Conservation (phyloP, 495 filamentous ascomycete genomes). For the Hamigera avellanea region DNA sequence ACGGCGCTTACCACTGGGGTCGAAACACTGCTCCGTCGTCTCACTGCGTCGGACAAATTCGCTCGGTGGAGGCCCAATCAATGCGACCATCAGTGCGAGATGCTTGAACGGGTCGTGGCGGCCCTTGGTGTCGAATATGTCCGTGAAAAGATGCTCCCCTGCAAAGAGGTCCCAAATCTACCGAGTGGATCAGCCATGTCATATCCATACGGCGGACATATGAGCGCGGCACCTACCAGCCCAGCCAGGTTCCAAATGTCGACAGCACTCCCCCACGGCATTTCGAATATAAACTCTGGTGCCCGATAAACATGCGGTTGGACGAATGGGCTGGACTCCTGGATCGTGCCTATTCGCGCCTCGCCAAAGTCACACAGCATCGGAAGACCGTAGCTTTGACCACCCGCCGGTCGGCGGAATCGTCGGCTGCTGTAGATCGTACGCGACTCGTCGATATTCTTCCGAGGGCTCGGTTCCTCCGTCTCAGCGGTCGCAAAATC, state of each 20-base stretch:
- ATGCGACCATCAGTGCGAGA: conserved; percentile 29
- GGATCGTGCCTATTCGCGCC: conserved; percentile 15
- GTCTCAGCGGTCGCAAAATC: conserved; percentile 16
- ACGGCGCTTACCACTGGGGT: conserved; percentile 14
- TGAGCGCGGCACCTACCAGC: conserved; percentile 19
- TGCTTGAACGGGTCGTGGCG: conserved; percentile 24
- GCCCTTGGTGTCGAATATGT: conserved; percentile 17
- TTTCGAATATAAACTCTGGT: conserved; percentile 32
- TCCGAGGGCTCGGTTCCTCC: conserved; percentile 15
- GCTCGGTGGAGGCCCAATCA: conserved; percentile 31
- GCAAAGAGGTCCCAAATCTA: conserved; percentile 40
- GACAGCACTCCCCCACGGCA: conserved; percentile 26
- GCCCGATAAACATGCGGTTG: conserved; percentile 30
- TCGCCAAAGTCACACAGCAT: conserved; percentile 23
- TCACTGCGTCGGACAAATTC: conserved; percentile 25
- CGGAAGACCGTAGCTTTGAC: conserved; percentile 11
- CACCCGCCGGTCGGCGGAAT: conserved; percentile 8
- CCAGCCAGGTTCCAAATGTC: conserved; percentile 34
- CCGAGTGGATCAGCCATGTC: conserved; percentile 4
- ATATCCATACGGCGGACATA: conserved; percentile 1
- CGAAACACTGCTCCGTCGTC: conserved; percentile 24
- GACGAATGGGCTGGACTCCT: conserved; percentile 16
- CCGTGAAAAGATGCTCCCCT: conserved; percentile 29
- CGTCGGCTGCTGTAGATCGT: conserved; percentile 15
- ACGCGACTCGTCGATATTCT: conserved; percentile 10